Evolutionary conservation across 1,284 basidiomycete genomes (phyloP).

Genomic region (Apiotrichum sp.): DNA sequence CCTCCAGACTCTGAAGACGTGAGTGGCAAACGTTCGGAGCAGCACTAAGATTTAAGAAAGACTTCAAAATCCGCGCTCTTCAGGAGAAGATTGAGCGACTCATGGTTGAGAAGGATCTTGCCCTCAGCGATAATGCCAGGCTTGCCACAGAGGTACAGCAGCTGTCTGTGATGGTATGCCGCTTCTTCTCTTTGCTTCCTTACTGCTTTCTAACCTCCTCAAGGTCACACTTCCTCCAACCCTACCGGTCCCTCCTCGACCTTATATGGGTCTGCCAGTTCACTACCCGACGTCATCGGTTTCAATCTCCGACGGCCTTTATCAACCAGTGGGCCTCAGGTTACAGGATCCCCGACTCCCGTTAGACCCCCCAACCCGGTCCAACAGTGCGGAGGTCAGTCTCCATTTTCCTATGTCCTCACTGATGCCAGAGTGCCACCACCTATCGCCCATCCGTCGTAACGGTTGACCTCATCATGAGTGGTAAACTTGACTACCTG

Average conservation of each 20-base stretch:
- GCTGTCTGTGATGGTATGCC: slow-evolving; percentile 8
- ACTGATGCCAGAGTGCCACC: not conserved
- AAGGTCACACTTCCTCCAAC: not conserved
- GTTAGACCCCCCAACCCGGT: not conserved
- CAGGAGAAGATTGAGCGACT: slow-evolving; percentile 22
- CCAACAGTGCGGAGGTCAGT: not conserved
- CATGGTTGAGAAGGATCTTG: slow-evolving; percentile 26
- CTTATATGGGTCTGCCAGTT: not conserved
- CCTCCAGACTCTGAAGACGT: not conserved
- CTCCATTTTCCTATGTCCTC: too few relatives aligned
- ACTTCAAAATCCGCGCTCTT: slow-evolving; percentile 12
- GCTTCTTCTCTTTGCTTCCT: too few relatives aligned
- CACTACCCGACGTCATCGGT: not conserved
- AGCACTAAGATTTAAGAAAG: slow-evolving; percentile 4
- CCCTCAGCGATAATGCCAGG: slow-evolving; percentile 12
- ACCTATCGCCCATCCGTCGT: slow-evolving; percentile 10
- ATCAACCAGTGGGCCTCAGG: not conserved
- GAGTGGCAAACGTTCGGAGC: not conserved
- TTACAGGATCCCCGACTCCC: not conserved
- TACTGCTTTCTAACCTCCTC: slow-evolving; percentile 1
- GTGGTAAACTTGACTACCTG: slow-evolving; percentile 16
- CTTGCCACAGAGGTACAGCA: slow-evolving; percentile 14
- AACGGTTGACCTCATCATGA: slow-evolving; percentile 16
- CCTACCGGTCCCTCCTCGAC: not conserved
- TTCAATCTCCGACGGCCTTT: not conserved